phyloP scores from a whole-genome alignment of 1,139 yeast species.

The Taiozyma sp. region DNA sequence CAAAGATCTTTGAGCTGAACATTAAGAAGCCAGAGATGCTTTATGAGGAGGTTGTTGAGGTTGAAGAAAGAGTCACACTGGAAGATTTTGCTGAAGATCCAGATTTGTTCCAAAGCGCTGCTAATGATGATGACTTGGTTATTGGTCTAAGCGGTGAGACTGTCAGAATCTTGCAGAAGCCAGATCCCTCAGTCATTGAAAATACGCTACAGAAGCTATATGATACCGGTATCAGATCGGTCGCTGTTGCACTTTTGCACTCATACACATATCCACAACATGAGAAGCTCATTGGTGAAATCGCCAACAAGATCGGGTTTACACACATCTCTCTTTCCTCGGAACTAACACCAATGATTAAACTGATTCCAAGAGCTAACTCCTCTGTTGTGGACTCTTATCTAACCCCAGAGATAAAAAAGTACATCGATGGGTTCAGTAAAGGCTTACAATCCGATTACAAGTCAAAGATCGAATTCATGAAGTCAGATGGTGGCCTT shows the following conservation, averaged over 20 bases:
- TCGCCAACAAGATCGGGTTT: constrained; percentile 59
- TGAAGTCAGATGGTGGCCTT: constrained; percentile 60
- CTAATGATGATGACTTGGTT: constrained; percentile 30
- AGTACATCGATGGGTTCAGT: constrained; percentile 55
- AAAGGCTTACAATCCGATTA: constrained; percentile 46
- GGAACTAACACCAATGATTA: constrained; percentile 67
- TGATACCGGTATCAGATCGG: constrained; percentile 51
- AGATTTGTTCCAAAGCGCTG: constrained; percentile 25
- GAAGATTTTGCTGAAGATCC: constrained; percentile 65
- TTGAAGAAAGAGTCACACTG: constrained; percentile 67
- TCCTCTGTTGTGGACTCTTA: constrained; percentile 76
- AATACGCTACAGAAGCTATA: constrained; percentile 37
- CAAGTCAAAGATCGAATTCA: constrained; percentile 38
- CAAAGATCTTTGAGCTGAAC: constrained; percentile 45
- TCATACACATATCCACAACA: constrained; percentile 67
- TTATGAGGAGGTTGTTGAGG: constrained; percentile 57
- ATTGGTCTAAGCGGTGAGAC: constrained; percentile 61
- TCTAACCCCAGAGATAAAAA: constrained; percentile 64
- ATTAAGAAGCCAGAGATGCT: constrained; percentile 54
- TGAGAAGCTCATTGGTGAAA: constrained; percentile 48
- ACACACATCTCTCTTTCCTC: constrained; percentile 59
- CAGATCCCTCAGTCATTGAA: constrained; percentile 38
- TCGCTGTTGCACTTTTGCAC: constrained; percentile 66
- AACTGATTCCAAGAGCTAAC: constrained; percentile 63
- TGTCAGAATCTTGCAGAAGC: constrained; percentile 45